phyloP scores from a whole-genome alignment of 805 yeast species.

The Hyphopichia homilentoma region DNA sequence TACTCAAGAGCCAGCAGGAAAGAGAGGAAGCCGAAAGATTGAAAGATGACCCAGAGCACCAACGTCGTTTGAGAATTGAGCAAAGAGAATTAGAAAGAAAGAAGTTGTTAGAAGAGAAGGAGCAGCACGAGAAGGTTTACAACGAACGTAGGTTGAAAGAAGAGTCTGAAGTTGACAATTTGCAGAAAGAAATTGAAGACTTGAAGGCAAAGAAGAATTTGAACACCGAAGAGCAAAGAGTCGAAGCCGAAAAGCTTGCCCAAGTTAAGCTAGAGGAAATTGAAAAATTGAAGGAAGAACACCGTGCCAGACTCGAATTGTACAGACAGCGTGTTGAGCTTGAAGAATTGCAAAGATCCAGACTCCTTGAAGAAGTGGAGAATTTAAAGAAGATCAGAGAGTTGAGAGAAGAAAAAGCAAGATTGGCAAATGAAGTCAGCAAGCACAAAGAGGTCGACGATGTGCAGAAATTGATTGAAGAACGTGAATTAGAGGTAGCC shows the following conservation, averaged over 20 bases:
- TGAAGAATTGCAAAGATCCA: constrained; percentile 35
- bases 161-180: constrained; percentile 22
- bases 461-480: constrained; percentile 26
- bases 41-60: constrained; percentile 21
- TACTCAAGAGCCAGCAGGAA: constrained; percentile 11
- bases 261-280: constrained; percentile 28
- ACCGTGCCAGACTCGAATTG: constrained; percentile 26
- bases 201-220: constrained; percentile 20
- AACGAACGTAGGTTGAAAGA: constrained; percentile 21
- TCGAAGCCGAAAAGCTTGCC: constrained; percentile 27
- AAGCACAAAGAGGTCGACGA: constrained; percentile 14
- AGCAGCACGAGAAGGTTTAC: constrained; percentile 23
- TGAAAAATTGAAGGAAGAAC: constrained; percentile 31
- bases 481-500: constrained; percentile 30
- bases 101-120: constrained; percentile 19
- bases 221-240: constrained; percentile 20
- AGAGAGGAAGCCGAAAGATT: constrained; percentile 18
- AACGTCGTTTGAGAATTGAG: constrained; percentile 20
- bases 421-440: constrained; percentile 20
- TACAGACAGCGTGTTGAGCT: constrained; percentile 27
- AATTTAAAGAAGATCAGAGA: constrained; percentile 37
- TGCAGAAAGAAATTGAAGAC: constrained; percentile 29
- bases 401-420: constrained; percentile 35
- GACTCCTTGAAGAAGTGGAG: constrained; percentile 36
- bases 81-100: constrained; percentile 24